Conservation (phyloP, 2,329 filamentous ascomycete genomes). For the Elsinoe arachidis region DNA sequence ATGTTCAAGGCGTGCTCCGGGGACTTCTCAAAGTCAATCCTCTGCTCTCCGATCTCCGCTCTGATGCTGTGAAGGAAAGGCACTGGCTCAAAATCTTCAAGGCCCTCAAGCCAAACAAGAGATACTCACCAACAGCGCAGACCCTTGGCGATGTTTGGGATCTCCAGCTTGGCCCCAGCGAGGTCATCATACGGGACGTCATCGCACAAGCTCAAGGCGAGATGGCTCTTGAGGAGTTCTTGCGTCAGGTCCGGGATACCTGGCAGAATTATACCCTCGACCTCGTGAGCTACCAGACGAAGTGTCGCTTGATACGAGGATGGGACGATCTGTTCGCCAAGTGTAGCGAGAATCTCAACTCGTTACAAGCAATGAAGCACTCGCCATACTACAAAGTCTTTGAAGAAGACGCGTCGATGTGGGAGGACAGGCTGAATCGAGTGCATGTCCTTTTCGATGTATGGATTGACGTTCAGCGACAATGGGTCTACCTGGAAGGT, state of each 20-base stretch:
- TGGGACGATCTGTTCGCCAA: constrained; percentile 98
- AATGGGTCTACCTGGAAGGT: constrained; percentile 98
- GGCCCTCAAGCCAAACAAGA: constrained; percentile 79
- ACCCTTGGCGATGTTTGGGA: constrained; percentile 99
- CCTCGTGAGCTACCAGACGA: constrained; percentile 94
- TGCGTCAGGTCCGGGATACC: constrained; percentile 90
- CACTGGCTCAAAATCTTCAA: constrained; percentile 99
- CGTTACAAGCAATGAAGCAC: constrained; percentile 95
- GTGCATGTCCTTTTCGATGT: constrained; percentile 97
- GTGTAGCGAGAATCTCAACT: constrained; percentile 96
- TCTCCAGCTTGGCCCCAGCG: constrained; percentile 78
- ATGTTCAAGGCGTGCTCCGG: constrained; percentile 85
- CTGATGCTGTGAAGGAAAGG: constrained; percentile 88
- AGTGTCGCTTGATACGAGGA: constrained; percentile 90
- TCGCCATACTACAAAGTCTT: constrained; percentile 99
- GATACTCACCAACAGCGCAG: constrained; percentile 89
- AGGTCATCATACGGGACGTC: constrained; percentile 81
- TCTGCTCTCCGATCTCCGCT: constrained; percentile 82
- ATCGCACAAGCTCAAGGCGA: constrained; percentile 94
- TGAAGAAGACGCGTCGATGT: constrained; percentile 88
- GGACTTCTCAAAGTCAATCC: constrained; percentile 86
- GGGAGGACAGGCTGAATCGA: constrained; percentile 97
- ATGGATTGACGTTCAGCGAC: constrained; percentile 99
- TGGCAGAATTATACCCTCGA: constrained; percentile 95
- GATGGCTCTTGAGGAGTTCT: constrained; percentile 95